Evolutionary conservation across 805 yeast species (phyloP), one percentile per base, ranked within the genome.

Genomic region (Hagleromyces aurorensis): DNA sequence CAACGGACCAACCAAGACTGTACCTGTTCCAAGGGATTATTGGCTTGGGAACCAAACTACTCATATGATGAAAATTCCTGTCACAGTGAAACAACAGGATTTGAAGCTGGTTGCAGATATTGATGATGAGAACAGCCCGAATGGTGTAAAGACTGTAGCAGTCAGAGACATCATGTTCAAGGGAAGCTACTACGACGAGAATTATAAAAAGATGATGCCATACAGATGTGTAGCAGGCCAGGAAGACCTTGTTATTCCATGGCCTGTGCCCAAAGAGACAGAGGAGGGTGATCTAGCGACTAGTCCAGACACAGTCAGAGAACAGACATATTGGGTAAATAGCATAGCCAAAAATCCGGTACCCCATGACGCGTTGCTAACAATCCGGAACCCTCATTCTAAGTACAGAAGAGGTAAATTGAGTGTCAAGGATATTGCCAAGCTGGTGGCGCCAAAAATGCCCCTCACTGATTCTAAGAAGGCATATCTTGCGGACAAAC

Each of bases 41-140:
- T 83, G 94, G 93, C 64, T 69, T 21, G 75, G 71, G 24, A 78
- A 78, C 19, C 91, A 81, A 50, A 65, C 65, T 13, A 70, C 79
- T 23, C 89, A 84, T 43, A 73, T 84, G 24, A 63, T 78, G 14
- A 77, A 78, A 19, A 70, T 72, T 46, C 94, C 94, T 21, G 62
- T 61, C 21, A 68, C 77, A 4, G 67, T 83, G 16, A 70, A 73
- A 20, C 67, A 70, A 38, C 61, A 63, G 14, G 72, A 78, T 40
- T 61, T 87, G 34, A 76, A 78, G 49, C 69, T 89, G 28, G 91
- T 89, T 2, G 87, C 89, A 14, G 81, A 80, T 40, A 68, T 83
- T 27, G 73, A 66, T 30, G 77, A 78, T 41, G 84, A 74, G 29
- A 59, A 50, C 10, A 66, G 68, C 15, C 48, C 50, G 7, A 89